A percentile compares a stretch with the other conserved stretches of the same genome.
Conservation (phyloP, 2,329 filamentous ascomycete genomes). For the Fusarium oxysporum region DNA sequence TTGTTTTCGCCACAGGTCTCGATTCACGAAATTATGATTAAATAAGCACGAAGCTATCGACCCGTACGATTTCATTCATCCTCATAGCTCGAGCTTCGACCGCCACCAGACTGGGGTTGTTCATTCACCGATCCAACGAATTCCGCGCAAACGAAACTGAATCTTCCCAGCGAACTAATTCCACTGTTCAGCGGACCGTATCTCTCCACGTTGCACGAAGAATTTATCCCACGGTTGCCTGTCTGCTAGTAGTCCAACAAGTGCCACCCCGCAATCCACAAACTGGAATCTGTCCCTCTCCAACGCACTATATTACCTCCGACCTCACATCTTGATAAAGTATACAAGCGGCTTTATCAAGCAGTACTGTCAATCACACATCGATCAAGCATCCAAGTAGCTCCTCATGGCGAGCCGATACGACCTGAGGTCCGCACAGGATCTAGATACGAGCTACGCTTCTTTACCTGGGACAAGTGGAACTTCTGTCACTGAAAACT, state of each 20-base stretch:
- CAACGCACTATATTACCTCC: conserved; percentile 10
- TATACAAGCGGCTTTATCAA: background rate
- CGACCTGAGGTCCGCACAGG: conserved; percentile 45
- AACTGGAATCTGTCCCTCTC: conserved; percentile 12
- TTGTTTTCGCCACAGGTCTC: background rate
- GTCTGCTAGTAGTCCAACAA: background rate
- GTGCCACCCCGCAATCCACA: conserved; percentile 30
- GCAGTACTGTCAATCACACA: background rate
- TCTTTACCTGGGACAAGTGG: conserved; percentile 49
- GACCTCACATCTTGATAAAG: background rate
- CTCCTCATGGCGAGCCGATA: conserved; percentile 46
- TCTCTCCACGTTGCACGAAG: background rate
- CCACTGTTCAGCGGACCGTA: background rate
- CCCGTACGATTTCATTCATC: conserved; percentile 36
- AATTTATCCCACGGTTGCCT: background rate
- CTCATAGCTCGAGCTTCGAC: conserved; percentile 26
- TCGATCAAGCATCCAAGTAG: background rate
- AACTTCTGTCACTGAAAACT: conserved; percentile 48
- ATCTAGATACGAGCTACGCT: conserved; percentile 47
- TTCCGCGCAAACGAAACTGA: background rate
- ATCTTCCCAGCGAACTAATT: background rate
- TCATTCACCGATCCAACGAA: background rate
- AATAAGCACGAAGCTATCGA: conserved; percentile 29
- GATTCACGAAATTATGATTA: conserved; percentile 28
- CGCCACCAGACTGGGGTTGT: background rate